Evolutionary conservation across 345 rosid genomes (phyloP), one percentile per base, ranked within the genome.

Genomic region (Populus deltoides): DNA sequence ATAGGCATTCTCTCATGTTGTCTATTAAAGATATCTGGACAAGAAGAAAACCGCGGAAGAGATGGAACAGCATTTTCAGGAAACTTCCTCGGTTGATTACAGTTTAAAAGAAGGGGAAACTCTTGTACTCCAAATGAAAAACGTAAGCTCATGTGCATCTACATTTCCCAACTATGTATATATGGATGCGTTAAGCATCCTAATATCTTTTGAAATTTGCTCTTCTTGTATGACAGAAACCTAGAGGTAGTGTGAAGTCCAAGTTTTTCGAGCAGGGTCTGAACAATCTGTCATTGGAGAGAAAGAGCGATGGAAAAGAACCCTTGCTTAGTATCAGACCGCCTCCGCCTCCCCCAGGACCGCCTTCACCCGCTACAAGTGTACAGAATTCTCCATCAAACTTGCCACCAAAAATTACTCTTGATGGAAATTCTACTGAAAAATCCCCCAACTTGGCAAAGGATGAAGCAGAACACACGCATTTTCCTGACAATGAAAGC

Each of bases 1-100:
- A 4, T 6, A 75, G 72, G 62, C 16, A 43, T 53, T 33, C 76
- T 76, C 53, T 68, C 8, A 43, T 66, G 33, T 43, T 59, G 49
- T 68, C 27, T 47, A 39, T 18, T 78, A 53, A 77, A 96, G 99
- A 78, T 97, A 97, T 75, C 81, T 97, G 86, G 88, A 97, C 90
- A 97, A 97, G 85, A 97, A 97, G 90, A 92, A 88, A 83, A 90
- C 97, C 57, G 98, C 99, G 0, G 99, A 94, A 81, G 98, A 94
- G 90, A 97, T 94, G 99, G 98, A 94, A 77, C 97, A 91, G 76
- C 98, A 92, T 78, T 97, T 86, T 90, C 99, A 94, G 82, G 84
- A 81, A 17, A 84, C 91, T 16, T 90, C 97, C 67, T 78, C 94
- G 0, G 90, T 87, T 8, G 97, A 94, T 86, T 94, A 94, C 88